Percentiles rank a stretch among this genome's conserved stretches.
phyloP scores from a whole-genome alignment of 352 stramenopile species.

The Globisporangium splendens region DNA sequence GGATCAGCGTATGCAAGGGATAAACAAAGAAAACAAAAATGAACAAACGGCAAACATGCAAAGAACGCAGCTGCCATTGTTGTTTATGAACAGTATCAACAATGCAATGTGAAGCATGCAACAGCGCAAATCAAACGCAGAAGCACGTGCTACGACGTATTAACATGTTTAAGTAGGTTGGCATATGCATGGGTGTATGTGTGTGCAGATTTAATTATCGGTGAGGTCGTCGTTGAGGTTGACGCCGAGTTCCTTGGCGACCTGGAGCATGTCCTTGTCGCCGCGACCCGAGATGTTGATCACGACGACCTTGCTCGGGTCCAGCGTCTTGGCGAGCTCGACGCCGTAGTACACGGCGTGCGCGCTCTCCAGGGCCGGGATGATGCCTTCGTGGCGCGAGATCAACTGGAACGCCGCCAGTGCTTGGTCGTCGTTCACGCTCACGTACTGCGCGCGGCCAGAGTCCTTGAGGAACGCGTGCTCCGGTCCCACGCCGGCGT shows the following conservation, averaged over 20 bases:
- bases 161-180: not conserved
- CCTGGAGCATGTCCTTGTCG: slow-evolving; percentile 99
- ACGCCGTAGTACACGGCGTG: slow-evolving; percentile 96
- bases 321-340: slow-evolving; percentile 89
- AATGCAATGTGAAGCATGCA: not conserved
- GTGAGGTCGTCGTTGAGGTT: slow-evolving; percentile 86
- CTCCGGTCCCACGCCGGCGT: slow-evolving; percentile 96
- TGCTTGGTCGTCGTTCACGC: slow-evolving; percentile 95
- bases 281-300: slow-evolving; percentile 97
- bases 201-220: slow-evolving; percentile 34
- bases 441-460: slow-evolving; percentile 94
- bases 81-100: too few relatives aligned
- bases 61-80: too few relatives aligned
- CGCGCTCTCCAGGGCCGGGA: slow-evolving; percentile 95
- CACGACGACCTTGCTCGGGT: slow-evolving; percentile 90
- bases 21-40: too few relatives aligned
- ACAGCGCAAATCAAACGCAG: slow-evolving; percentile 1
- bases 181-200: not conserved
- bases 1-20: too few relatives aligned
- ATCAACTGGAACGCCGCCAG: slow-evolving; percentile 96
- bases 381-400: slow-evolving; percentile 96
- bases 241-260: slow-evolving; percentile 95
- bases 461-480: slow-evolving; percentile 97
- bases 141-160: not conserved
- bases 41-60: too few relatives aligned